Evolutionary conservation across 805 yeast species (phyloP).

Genomic region (Candida golubevii): DNA sequence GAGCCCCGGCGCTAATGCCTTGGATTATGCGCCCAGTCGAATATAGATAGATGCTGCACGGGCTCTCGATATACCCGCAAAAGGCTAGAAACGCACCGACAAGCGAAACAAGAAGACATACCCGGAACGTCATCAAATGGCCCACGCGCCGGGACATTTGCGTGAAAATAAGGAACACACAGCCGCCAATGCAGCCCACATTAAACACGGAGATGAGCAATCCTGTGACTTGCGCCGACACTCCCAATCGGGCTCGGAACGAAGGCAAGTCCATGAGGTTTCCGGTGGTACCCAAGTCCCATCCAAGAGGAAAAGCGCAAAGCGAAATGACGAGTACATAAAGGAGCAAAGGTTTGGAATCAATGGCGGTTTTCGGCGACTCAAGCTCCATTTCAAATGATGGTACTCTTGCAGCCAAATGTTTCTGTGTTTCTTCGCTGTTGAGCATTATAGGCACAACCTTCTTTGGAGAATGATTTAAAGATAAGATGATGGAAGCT

Average conservation of each 20-base stretch:
- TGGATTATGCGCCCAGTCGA: constrained; percentile 2
- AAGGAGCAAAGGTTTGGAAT: constrained; percentile 1
- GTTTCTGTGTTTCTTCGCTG: not conserved
- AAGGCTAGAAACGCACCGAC: constrained; percentile 1
- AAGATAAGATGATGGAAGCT: no score
- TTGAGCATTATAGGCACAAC: no score
- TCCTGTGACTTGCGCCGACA: constrained; percentile 4
- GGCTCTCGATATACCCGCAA: constrained; percentile 1
- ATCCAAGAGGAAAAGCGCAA: constrained; percentile 12
- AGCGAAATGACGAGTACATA: constrained; percentile 4
- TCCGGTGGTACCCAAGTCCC: constrained; percentile 15
- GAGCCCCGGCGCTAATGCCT: constrained; percentile 9
- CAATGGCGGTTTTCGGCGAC: not conserved
- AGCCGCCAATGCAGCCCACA: constrained; percentile 9
- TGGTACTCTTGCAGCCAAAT: constrained; percentile 7
- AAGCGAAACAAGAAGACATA: constrained; percentile 1
- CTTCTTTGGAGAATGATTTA: no score
- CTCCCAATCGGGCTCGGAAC: constrained; percentile 6
- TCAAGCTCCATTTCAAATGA: not conserved
- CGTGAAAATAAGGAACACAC: constrained; percentile 1
- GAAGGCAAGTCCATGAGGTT: constrained; percentile 8
- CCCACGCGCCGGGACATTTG: constrained; percentile 4
- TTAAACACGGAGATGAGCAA: constrained; percentile 7
- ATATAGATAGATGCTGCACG: constrained; percentile 2
- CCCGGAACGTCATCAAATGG: constrained; percentile 4